A percentile compares a stretch with the other conserved stretches of the same genome.
Evolutionary conservation across 768 basidiomycete species (phyloP).

Genomic region (Auricularia sp.): DNA sequence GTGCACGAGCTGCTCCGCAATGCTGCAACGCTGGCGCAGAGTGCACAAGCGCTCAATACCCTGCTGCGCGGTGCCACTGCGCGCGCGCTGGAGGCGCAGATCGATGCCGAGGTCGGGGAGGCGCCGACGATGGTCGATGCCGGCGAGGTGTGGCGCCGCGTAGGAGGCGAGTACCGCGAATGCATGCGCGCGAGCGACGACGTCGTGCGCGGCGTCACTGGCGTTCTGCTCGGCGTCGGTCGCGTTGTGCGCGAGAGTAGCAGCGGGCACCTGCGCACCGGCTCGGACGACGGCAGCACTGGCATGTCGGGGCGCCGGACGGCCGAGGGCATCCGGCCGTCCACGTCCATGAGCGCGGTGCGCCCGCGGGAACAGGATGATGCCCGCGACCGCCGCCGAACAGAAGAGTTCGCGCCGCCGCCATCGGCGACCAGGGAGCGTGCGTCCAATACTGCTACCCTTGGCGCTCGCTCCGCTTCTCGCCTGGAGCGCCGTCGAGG

Average conservation of each 20-base stretch:
- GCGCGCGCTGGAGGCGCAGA: slow-evolving; percentile 60
- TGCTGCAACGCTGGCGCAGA: slow-evolving; percentile 53
- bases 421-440: background rate
- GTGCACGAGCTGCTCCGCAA: slow-evolving; percentile 42
- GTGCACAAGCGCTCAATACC: slow-evolving; percentile 58
- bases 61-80: slow-evolving; percentile 47
- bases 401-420: background rate
- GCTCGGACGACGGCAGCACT: background rate
- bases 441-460: background rate
- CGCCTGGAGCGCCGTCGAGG: background rate
- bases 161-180: slow-evolving; percentile 67
- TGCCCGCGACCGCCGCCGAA: background rate
- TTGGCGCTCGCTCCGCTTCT: background rate
- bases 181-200: slow-evolving; percentile 66
- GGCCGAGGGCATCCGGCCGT: background rate
- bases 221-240: slow-evolving; percentile 66
- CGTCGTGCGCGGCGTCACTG: slow-evolving; percentile 65
- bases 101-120: slow-evolving; percentile 62
- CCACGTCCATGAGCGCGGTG: background rate
- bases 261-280: background rate
- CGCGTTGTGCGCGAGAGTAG: slow-evolving; percentile 48
- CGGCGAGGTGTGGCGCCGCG: slow-evolving; percentile 54
- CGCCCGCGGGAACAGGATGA: background rate
- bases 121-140: slow-evolving; percentile 23
- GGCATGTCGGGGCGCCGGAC: background rate